Percentiles rank a stretch among this genome's conserved stretches.
phyloP scores from a whole-genome alignment of 495 filamentous ascomycete species.

The Xylaria venustula region DNA sequence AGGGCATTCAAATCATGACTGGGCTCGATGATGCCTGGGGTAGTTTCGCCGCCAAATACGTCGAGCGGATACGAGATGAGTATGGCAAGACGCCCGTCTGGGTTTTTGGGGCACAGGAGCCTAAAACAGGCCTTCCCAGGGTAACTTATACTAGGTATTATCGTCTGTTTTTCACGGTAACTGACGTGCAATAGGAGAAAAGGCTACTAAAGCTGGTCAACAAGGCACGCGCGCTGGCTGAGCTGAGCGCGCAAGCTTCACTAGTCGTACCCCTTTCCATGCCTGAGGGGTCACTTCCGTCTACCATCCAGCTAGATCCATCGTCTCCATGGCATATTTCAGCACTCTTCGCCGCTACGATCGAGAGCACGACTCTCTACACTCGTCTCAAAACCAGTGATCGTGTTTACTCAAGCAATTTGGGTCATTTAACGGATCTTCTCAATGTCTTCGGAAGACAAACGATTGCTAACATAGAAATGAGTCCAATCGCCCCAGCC shows the following conservation, averaged over 20 bases:
- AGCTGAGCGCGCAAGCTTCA: conserved; percentile 67
- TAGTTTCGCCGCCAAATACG: conserved; percentile 76
- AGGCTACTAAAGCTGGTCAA: conserved; percentile 56
- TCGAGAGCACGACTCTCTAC: conserved; percentile 80
- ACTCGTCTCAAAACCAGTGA: conserved; percentile 61
- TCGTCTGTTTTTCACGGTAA: neutral
- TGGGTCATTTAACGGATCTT: conserved; percentile 66
- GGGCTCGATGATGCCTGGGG: conserved; percentile 90
- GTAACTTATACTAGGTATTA: conserved; percentile 34
- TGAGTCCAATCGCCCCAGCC: conserved; percentile 36
- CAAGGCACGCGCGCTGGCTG: conserved; percentile 64
- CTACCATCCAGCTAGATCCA: conserved; percentile 60
- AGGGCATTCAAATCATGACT: conserved; percentile 80
- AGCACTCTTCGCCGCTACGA: conserved; percentile 69
- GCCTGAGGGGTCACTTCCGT: conserved; percentile 56
- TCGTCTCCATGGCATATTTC: conserved; percentile 78
- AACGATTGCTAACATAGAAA: conserved; percentile 72
- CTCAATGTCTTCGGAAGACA: conserved; percentile 78
- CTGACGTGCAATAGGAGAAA: conserved; percentile 48
- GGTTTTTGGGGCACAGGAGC: conserved; percentile 79
- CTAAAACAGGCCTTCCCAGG: conserved; percentile 50
- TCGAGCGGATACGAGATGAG: conserved; percentile 83
- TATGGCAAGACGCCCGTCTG: conserved; percentile 82
- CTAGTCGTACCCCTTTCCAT: conserved; percentile 77
- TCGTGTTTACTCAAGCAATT: conserved; percentile 40